Conservation (phyloP, 345 rosid genomes). For the Populus alba region DNA sequence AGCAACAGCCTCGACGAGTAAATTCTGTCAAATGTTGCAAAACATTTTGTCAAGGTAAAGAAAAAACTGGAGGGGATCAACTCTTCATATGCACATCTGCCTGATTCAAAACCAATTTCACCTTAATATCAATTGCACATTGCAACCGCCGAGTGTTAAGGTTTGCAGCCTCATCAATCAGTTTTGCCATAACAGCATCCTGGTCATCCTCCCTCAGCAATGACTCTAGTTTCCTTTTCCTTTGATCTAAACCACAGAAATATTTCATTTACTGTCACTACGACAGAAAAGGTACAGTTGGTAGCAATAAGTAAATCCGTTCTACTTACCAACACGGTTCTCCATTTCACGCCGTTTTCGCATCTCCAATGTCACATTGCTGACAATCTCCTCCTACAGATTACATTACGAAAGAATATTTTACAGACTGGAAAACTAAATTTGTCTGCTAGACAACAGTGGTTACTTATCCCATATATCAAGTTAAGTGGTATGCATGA, state of each 20-base stretch:
- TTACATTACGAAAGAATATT: neutral
- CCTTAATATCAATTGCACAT: conserved; percentile 59
- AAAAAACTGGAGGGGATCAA: neutral
- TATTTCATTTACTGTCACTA: neutral
- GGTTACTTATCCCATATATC: neutral
- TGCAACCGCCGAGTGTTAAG: conserved; percentile 46
- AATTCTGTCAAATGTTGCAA: conserved; percentile 36
- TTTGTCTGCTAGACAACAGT: neutral
- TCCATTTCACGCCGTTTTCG: conserved; percentile 55
- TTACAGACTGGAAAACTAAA: neutral
- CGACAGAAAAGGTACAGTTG: neutral
- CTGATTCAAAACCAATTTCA: conserved; percentile 17
- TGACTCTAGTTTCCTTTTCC: conserved; percentile 56
- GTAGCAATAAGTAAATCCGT: neutral
- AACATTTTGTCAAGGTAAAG: neutral
- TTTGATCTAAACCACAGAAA: conserved; percentile 43
- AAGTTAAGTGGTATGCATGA: conserved; percentile 7
- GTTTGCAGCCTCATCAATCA: conserved; percentile 54
- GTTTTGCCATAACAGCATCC: conserved; percentile 55
- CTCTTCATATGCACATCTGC: conserved; percentile 1
- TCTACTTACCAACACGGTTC: conserved; percentile 45
- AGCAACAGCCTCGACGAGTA: conserved; percentile 59
- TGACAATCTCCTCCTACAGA: conserved; percentile 65
- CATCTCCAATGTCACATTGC: conserved; percentile 36
- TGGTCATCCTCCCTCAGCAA: conserved; percentile 65